phyloP scores from a whole-genome alignment of 192 early-diverging fungal species.

The Mortierella antarctica region DNA sequence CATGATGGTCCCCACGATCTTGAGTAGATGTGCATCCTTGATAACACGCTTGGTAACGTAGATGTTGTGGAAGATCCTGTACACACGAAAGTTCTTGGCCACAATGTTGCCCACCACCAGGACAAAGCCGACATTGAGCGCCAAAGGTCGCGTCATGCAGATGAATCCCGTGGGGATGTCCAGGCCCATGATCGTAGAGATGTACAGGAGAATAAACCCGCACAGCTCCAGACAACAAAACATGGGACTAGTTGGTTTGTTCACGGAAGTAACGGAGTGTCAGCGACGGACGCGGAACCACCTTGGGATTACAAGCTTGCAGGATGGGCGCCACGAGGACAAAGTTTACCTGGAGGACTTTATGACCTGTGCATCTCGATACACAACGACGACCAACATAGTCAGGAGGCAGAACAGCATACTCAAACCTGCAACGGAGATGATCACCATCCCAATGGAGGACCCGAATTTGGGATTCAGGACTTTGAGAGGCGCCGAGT shows the following conservation, averaged over 20 bases:
- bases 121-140: conserved; percentile 57
- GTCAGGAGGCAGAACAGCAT: conserved; percentile 42
- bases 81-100: conserved; percentile 65
- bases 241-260: conserved; percentile 46
- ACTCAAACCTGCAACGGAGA: conserved; percentile 38
- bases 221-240: conserved; percentile 64
- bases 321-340: background rate
- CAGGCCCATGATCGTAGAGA: conserved; percentile 49
- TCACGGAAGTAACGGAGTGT: background rate
- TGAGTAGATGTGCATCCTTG: conserved; percentile 56
- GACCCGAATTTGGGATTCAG: conserved; percentile 41
- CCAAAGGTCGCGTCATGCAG: conserved; percentile 53
- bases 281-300: no score
- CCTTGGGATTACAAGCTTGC: background rate
- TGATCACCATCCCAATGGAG: conserved; percentile 38
- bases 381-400: conserved; percentile 43
- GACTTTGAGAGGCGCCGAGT: conserved; percentile 28
- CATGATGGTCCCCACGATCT: conserved; percentile 53
- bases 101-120: conserved; percentile 61
- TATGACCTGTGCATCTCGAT: conserved; percentile 52
- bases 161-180: conserved; percentile 50
- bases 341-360: conserved; percentile 48
- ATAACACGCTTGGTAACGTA: conserved; percentile 62
- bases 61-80: conserved; percentile 65
- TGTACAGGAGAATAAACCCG: conserved; percentile 60